phyloP scores from a whole-genome alignment of 768 basidiomycete genomes.

The Leucogyrophana mollusca region DNA sequence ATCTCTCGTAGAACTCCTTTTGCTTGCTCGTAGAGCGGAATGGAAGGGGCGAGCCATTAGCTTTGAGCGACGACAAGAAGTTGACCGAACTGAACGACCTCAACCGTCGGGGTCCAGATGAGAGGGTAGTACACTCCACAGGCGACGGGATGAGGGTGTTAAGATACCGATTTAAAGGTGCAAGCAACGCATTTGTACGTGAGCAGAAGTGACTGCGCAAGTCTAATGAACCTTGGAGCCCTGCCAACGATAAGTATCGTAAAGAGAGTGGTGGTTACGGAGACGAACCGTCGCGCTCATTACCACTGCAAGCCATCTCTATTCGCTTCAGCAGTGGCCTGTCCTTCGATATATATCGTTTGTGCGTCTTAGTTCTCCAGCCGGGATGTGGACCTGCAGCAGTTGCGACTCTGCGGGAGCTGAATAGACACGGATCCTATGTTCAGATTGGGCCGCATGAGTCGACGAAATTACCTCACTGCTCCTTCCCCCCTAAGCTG shows the following conservation, averaged over 20 bases:
- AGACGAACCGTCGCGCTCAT: conserved; percentile 51
- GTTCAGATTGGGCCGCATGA: conserved; percentile 4
- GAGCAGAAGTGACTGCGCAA: conserved; percentile 82
- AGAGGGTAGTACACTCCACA: conserved; percentile 33
- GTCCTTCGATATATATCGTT: conserved; percentile 85
- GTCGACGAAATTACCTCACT: conserved; percentile 29
- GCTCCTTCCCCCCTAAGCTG: conserved; percentile 54
- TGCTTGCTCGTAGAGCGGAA: conserved; percentile 67
- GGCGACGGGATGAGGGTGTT: conserved; percentile 81
- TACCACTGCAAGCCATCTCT: conserved; percentile 56
- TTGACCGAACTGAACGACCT: conserved; percentile 68
- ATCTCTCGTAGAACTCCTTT: conserved; percentile 74
- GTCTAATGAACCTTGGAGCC: conserved; percentile 57
- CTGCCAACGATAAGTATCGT: conserved; percentile 32
- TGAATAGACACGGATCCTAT: conserved; percentile 1
- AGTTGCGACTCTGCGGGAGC: conserved; percentile 5
- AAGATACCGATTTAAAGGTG: conserved; percentile 90
- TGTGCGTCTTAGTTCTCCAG: conserved; percentile 78
- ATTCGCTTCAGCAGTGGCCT: conserved; percentile 67
- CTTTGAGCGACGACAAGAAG: conserved; percentile 73
- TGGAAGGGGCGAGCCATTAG: conserved; percentile 67
- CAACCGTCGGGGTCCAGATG: conserved; percentile 40
- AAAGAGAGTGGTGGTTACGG: neutral
- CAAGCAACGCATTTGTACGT: conserved; percentile 81
- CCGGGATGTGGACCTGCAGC: conserved; percentile 59